Evolutionary conservation across 805 yeast species (phyloP), one percentile per base, ranked within the genome.

Genomic region (Wickerhamiella kurtzmanii): DNA sequence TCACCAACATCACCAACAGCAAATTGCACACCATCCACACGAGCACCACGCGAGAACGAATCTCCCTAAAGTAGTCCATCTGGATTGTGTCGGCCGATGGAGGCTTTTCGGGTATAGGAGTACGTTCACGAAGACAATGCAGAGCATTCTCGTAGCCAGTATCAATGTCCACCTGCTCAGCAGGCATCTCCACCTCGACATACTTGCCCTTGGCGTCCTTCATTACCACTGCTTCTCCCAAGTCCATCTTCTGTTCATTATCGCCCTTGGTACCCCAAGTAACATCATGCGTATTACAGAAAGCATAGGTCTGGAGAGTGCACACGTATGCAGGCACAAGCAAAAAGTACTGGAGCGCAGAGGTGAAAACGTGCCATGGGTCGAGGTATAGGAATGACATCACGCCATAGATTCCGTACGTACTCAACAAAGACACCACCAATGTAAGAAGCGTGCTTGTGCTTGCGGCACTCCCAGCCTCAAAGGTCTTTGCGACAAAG

Each of bases 181-280:
- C 67, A 22, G 82, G 75, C 56, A 82, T 77, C 53, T 83, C 94
- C 35, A 82, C 76, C 52, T 82, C 87, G 37, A 86, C 82, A 60
- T 83, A 88, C 51, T 79, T 81, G 45, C 95, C 95, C 22, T 51
- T 48, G 48, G 81, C 75, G 46, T 82, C 92, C 50, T 80, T 80
- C 59, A 82, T 80, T 51, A 84, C 82, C 25, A 83, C 82, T 44
- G 94, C 94, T 41, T 83, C 80, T 43, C 94, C 88, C 35, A 80
- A 69, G 50, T 76, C 81, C 53, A 76, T 76, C 17, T 77, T 74
- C 41, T 77, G 81, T 50, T 75, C 76, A 53, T 80, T 82, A 50
- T 88, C 96, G 55, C 98, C 98, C 62, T 89, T 89, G 2, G 98
- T 89, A 65, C 98, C 98, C 98, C 98, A 89, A 0, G 96, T 83